A percentile compares a stretch with the other conserved stretches of the same genome.
Conservation (phyloP, 2,329 filamentous ascomycete species). For the Nemania sp. region DNA sequence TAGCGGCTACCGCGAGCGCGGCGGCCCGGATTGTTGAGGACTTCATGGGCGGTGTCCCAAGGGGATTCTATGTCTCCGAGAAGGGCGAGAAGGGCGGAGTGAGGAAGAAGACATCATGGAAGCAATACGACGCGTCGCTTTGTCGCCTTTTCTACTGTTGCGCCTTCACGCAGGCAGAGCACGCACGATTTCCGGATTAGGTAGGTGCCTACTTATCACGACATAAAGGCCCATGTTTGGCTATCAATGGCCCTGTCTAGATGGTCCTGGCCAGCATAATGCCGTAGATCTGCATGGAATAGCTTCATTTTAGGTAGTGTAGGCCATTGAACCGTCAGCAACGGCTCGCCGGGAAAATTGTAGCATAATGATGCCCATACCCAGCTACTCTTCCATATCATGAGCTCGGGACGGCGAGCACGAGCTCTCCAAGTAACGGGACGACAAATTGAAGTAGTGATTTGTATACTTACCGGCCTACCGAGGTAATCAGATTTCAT, state of each 20-base stretch:
- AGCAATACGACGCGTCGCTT: constrained; percentile 4
- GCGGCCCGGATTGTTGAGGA: constrained; percentile 23
- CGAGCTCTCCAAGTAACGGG: no score
- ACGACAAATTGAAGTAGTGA: no score
- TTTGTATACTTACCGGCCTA: not conserved
- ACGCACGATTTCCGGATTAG: constrained; percentile 23
- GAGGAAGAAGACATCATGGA: constrained; percentile 8
- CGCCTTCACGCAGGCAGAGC: constrained; percentile 16
- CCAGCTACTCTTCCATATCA: not conserved
- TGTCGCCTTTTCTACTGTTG: constrained; percentile 16
- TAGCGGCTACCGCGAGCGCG: constrained; percentile 20
- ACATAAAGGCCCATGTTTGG: constrained; percentile 7
- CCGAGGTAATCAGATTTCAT: constrained; percentile 10
- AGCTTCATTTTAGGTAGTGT: not conserved
- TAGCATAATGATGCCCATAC: constrained; percentile 1
- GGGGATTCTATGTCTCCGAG: constrained; percentile 10
- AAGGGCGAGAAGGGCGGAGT: constrained; percentile 14
- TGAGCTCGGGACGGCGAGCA: no score
- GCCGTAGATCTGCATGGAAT: constrained; percentile 11
- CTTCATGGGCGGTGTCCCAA: constrained; percentile 21
- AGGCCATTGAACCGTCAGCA: no score
- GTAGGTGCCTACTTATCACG: constrained; percentile 27
- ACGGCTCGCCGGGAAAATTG: not conserved
- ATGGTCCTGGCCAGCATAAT: constrained; percentile 12
- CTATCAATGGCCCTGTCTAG: constrained; percentile 14